Evolutionary conservation across 441 rosid genomes (phyloP), one percentile per base, ranked within the genome.

Genomic region (Omphalea diandra): DNA sequence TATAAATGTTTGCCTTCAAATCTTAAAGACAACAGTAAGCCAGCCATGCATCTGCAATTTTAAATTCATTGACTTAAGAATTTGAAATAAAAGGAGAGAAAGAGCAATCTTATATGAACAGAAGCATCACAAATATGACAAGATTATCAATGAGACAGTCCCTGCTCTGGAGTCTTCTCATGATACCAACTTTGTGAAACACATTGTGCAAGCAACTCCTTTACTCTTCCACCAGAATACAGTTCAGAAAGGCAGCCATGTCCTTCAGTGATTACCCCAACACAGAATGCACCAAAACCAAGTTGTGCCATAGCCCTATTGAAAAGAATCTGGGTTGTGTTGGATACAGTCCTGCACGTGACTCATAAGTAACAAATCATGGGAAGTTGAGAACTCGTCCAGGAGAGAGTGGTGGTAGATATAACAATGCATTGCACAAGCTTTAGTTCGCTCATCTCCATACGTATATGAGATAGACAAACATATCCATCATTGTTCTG

Each of bases 241-340:
- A 90, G 78, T 62, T 90, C 93, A 68, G 86, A 76, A 61, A 90
- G 90, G 70, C 96, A 90, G 63, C 89, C 79, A 24, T 86, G 96
- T 43, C 73, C 87, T 69, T 88, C 94, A 33, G 83, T 67, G 57
- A 83, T 77, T 65, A 90, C 74, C 67, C 94, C 90, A 59, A 82
- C 82, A 33, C 85, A 82, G 60, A 90, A 90, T 5, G 96, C 93
- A 76, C 93, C 88, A 14, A 90, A 82, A 68, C 96, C 93, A 35
- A 90, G 88, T 74, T 90, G 96, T 9, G 93, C 91, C 96, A 88
- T 88, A n/a, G 93, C 86, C 77, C 96, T 86, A 72, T 90, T 90
- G 65, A 84, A 90, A 60, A 90, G 96, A 52, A 90, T 90, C 76
- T 90, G 96, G 63, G 88, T 88, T 18, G 49, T 82, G 86, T 71